Evolutionary conservation across 805 yeast genomes (phyloP), one percentile per base, ranked within the genome.

Genomic region (Yarrowia sp.): DNA sequence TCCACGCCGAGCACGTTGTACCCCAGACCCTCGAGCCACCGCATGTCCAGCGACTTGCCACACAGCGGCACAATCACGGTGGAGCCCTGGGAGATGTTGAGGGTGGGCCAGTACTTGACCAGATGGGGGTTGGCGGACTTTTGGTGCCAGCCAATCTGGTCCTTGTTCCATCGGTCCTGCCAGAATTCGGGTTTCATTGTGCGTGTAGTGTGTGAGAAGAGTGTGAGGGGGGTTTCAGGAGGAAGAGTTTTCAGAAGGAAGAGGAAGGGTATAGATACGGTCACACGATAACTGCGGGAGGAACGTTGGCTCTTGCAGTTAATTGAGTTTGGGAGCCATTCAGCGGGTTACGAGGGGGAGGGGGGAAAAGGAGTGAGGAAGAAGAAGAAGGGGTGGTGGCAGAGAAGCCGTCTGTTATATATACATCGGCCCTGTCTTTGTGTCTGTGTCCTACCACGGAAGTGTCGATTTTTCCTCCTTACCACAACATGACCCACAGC

Each of bases 121-220:
- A 59, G 65, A 4, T 59, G 65, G 52, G 65, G 65, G 52, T 59
- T 59, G 52, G 65, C 65, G 12, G 50, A 45, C 65, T 59, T 59
- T 4, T 45, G 65, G 65, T 59, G 65, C 65, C 65, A 59, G 65
- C 65, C 65, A 45, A 45, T 32, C 65, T 59, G 65, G 52, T 59
- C 65, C 52, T 59, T 43, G 65, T 16, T 36, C 65, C 65, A 59
- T 59, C 52, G 41, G n/a, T 59, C 42, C 45, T 59, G 65, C 65
- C 65, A 59, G 65, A 59, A 59, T 59, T 59, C 65, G 65, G 65
- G 65, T 59, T 59, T 59, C 65, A 59, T 59, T 12, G 19, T 41
- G 49, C 26, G 8, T 42, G 49, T 58, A n/a, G 19, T 40, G 32
- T 16, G 40, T 8, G 32, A 26, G 32, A 26, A 5, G 7, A 26